phyloP scores from a whole-genome alignment of 2,329 filamentous ascomycete genomes.

The Colletotrichum ledebouriae region DNA sequence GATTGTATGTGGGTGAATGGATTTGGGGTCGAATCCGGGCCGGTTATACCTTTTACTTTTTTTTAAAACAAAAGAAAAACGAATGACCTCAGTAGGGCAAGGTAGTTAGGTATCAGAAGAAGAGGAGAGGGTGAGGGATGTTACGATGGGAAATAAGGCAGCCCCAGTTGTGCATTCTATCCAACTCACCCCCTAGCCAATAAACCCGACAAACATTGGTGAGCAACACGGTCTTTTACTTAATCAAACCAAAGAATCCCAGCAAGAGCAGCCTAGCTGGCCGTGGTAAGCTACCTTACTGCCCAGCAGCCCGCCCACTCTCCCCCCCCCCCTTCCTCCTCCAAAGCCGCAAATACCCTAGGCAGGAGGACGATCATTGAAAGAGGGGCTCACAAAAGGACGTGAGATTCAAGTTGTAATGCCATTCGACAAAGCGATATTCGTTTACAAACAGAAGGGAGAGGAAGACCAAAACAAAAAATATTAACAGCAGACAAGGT shows the following conservation, averaged over 20 bases:
- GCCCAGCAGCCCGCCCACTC: no score
- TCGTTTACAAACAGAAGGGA: not conserved
- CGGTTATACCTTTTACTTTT: not conserved
- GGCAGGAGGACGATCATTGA: conserved; percentile 22
- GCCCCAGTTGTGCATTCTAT: not conserved
- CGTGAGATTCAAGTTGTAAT: conserved; percentile 10
- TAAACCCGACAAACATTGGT: not conserved
- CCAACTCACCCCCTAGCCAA: not conserved
- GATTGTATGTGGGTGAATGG: not conserved
- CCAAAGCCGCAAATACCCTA: conserved; percentile 36
- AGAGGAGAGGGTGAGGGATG: no score
- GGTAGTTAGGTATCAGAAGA: no score
- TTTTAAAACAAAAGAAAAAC: not conserved
- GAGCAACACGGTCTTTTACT: not conserved
- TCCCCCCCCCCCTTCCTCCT: not conserved
- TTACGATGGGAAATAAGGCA: no score
- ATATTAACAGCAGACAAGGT: no score
- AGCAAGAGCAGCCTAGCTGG: not conserved
- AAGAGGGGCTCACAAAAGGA: not conserved
- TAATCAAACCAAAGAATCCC: not conserved
- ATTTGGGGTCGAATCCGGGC: not conserved
- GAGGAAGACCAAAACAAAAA: no score
- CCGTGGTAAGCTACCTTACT: no score
- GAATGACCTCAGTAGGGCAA: no score
- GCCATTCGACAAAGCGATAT: conserved; percentile 19